Evolutionary conservation across 495 filamentous ascomycete genomes (phyloP).

Genomic region (Aspergillus sparsus): DNA sequence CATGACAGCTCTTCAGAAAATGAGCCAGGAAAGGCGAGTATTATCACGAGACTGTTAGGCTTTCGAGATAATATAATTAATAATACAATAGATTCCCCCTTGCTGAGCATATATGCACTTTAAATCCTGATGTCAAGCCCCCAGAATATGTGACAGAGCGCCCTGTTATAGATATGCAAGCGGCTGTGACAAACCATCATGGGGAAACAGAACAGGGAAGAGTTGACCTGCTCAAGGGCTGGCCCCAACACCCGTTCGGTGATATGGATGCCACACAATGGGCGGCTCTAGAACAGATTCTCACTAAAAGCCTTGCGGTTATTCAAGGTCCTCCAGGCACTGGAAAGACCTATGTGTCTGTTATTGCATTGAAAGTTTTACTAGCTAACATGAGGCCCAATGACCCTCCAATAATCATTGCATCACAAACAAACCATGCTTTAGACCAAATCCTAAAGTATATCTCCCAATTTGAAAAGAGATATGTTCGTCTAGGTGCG

Average conservation of each 20-base stretch:
- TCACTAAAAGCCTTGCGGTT: conserved; percentile 74
- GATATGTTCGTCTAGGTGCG: conserved; percentile 78
- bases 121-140: conserved; percentile 45
- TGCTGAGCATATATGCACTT: conserved; percentile 58
- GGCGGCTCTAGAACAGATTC: conserved; percentile 64
- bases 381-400: conserved; percentile 58
- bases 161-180: conserved; percentile 49
- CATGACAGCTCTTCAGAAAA: conserved; percentile 71
- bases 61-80: conserved; percentile 20
- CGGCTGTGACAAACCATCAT: conserved; percentile 25
- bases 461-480: conserved; percentile 61
- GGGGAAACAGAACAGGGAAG: conserved; percentile 24
- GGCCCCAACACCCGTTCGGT: conserved; percentile 50
- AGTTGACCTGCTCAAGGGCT: conserved; percentile 49
- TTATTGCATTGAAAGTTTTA: conserved; percentile 68
- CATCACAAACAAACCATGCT: conserved; percentile 92
- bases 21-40: conserved; percentile 59
- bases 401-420: conserved; percentile 73
- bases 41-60: conserved; percentile 16
- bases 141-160: conserved; percentile 52
- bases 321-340: conserved; percentile 92
- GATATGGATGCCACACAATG: conserved; percentile 71
- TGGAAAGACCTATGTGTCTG: conserved; percentile 80
- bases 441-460: conserved; percentile 79
- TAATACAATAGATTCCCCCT: conserved; percentile 57